Percentiles rank a stretch among this genome's conserved stretches.
Evolutionary conservation across 768 basidiomycete species (phyloP).

Genomic region (Agaricus bisporus): DNA sequence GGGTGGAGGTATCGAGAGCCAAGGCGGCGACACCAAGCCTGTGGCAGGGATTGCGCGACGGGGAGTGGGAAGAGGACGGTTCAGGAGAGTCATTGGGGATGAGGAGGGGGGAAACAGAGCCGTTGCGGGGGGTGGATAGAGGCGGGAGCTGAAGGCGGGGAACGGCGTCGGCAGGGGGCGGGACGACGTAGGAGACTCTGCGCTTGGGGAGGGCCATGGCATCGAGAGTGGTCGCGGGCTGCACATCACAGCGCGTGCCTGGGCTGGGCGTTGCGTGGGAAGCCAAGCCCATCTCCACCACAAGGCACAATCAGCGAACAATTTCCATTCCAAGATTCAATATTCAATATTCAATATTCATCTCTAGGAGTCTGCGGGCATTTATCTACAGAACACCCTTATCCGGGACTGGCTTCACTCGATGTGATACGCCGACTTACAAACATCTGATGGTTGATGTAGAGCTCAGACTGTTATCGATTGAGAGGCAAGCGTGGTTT

Average conservation of each 20-base stretch:
- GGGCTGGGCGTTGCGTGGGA: background rate
- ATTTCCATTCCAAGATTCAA: no score
- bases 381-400: no score
- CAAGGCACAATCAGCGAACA: conserved; percentile 24
- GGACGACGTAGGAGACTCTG: conserved; percentile 86
- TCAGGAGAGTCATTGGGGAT: conserved; percentile 24
- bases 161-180: conserved; percentile 56
- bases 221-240: background rate
- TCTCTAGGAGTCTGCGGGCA: no score
- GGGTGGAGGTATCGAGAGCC: conserved; percentile 82
- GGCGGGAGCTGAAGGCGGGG: conserved; percentile 70
- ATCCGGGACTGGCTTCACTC: no score
- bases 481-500: no score
- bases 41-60: conserved; percentile 62
- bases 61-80: conserved; percentile 18
- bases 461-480: no score
- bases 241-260: background rate
- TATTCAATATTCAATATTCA: no score
- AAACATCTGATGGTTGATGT: no score
- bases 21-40: conserved; percentile 81
- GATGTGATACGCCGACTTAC: no score
- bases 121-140: conserved; percentile 54
- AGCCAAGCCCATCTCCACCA: background rate
- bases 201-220: conserved; percentile 39
- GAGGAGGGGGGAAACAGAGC: conserved; percentile 65